Evolutionary conservation across 768 basidiomycete genomes (phyloP), one percentile per base, ranked within the genome.

Genomic region (Russula lepida): DNA sequence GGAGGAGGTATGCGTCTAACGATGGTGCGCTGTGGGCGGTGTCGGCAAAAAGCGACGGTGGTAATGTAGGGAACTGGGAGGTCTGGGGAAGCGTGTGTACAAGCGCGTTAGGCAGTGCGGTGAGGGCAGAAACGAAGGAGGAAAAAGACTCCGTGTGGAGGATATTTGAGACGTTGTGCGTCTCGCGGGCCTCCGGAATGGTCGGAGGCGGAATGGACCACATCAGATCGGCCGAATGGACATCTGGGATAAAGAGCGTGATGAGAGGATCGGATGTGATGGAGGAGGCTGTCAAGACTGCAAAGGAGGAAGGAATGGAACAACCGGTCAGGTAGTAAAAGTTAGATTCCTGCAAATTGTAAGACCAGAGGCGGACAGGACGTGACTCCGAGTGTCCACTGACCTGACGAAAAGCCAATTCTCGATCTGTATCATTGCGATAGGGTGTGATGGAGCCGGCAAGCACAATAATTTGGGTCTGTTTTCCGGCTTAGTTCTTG

Each of bases 261-360:
- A 76, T 78, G 7, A 81, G 76, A 0, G 69, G 70, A 9, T 69
- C 68, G 3, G 73, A 74, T 4, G 77, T 74, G 13, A 79, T 78
- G 44, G 78, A 74, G 60, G 83, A 76, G 70, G 79, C 85, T 2
- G 79, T 73, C 9, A 88, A 73, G 21, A 93, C 73, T 13, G 93
- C 72, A 64, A 82, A 83, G 1, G 89, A 85, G 0, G 80, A 79
- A 0, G 92, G 89, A 4, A 92, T 78, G 50, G 78, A 75, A 73
- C 89, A 92, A 55, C 91, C 93, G 0, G 89, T 82, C 17, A 95
- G 78, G 70, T 92, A 95, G 74, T 81, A 86, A 71, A 95, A 95
- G 73, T 95, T 95, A 67, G 86, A 87, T 72, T 94, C 92, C 75
- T 80, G 68, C 9, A 15, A 21, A 11, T 33, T 25, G 54, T 52